Percentiles rank a stretch among this genome's conserved stretches.
Evolutionary conservation across 176 grass and related monocot genomes (phyloP).

Genomic region (Bolboschoenus planiculmis): DNA sequence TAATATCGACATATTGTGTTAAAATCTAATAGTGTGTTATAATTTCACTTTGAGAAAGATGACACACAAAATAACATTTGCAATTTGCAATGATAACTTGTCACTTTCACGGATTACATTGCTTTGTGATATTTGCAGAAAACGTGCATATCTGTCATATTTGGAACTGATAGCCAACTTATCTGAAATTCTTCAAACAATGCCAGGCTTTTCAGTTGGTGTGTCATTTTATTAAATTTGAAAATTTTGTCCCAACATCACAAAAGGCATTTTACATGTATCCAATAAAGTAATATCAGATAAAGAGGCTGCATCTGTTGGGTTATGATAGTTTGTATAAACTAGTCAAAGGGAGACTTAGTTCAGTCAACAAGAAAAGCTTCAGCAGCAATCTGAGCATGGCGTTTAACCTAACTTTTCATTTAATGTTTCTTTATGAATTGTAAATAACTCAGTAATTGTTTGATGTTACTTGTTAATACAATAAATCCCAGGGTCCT

Average conservation of each 20-base stretch:
- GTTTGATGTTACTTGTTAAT: not conserved
- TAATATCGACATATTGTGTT: constrained; percentile 29
- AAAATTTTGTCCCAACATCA: not conserved
- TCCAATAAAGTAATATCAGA: not conserved
- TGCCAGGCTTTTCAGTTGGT: not conserved
- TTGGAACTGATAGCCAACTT: not conserved
- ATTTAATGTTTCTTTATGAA: not conserved
- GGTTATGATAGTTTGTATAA: not conserved
- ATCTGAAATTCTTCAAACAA: not conserved
- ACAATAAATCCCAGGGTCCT: not conserved
- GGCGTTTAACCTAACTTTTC: not conserved
- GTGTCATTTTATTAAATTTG: no score
- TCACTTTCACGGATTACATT: not conserved
- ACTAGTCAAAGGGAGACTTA: not conserved
- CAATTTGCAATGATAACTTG: not conserved
- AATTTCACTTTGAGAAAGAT: not conserved
- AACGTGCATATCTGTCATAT: not conserved
- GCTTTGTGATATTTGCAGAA: not conserved
- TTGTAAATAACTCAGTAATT: not conserved
- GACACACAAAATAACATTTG: not conserved
- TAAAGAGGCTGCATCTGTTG: not conserved
- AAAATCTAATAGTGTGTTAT: not conserved
- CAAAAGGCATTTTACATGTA: not conserved
- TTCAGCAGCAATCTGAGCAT: not conserved
- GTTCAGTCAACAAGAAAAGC: not conserved